Conservation (phyloP, 2,329 filamentous ascomycete species). For the Colletotrichum aenigma region DNA sequence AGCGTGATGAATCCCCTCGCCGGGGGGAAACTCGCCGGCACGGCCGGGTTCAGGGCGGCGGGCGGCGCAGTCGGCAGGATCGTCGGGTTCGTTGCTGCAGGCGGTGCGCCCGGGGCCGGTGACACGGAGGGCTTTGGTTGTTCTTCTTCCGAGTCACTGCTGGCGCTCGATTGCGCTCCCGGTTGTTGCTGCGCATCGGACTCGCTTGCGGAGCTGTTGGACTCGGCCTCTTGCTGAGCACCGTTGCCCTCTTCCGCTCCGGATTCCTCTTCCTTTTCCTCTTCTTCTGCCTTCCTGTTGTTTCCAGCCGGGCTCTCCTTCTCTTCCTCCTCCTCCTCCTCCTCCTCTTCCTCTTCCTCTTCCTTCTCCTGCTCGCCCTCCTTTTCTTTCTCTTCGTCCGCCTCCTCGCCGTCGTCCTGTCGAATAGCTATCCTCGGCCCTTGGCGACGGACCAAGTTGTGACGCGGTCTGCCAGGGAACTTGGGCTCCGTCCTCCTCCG, state of each 20-base stretch:
- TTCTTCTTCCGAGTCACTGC: constrained; percentile 8
- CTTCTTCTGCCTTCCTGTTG: neutral
- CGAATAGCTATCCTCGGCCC: neutral
- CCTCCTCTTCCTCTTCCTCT: neutral
- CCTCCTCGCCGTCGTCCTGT: neutral
- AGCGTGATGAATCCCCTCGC: constrained; percentile 10
- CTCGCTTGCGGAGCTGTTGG: neutral
- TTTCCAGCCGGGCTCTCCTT: neutral
- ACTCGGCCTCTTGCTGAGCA: neutral
- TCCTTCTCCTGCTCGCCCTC: neutral
- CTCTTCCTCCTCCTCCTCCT: neutral
- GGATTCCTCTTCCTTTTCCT: neutral
- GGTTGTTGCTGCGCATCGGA: neutral
- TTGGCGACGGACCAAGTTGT: neutral
- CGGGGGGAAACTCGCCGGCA: neutral
- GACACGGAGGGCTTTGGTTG: neutral
- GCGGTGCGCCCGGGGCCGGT: neutral
- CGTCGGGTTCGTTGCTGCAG: neutral
- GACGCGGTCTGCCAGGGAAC: constrained; percentile 11
- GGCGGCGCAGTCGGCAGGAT: neutral
- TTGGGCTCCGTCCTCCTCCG: neutral
- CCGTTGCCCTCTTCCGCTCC: neutral
- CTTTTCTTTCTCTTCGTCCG: constrained; percentile 3
- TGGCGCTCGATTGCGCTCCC: neutral
- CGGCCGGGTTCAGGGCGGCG: neutral